Percentiles rank a stretch among this genome's conserved stretches.
Evolutionary conservation across 2,329 filamentous ascomycete genomes (phyloP).

Genomic region (Orbilia brochopaga): DNA sequence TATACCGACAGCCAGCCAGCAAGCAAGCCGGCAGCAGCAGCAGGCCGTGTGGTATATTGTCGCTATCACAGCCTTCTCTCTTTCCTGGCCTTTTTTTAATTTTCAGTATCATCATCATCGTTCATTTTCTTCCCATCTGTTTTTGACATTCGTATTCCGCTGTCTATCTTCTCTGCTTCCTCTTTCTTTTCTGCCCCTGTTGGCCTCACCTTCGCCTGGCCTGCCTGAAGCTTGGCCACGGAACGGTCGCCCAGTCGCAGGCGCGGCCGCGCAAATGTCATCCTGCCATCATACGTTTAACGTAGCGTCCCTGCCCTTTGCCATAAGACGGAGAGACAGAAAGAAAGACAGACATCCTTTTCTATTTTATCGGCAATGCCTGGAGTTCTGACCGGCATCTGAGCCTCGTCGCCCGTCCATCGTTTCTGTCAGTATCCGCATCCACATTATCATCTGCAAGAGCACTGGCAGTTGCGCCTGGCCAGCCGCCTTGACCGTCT

Average conservation of each 20-base stretch:
- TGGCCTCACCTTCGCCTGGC: neutral
- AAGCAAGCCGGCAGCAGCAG: slow-evolving; percentile 14
- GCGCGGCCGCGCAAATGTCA: slow-evolving; percentile 38
- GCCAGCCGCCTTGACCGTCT: slow-evolving; percentile 26
- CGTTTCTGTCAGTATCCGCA: slow-evolving; percentile 9
- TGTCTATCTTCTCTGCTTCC: slow-evolving; percentile 8
- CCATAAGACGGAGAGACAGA: no score
- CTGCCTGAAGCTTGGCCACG: neutral
- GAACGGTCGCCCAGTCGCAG: neutral
- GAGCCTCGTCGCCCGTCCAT: slow-evolving; percentile 33
- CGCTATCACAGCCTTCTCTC: neutral
- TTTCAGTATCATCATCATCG: neutral
- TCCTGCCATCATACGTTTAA: slow-evolving; percentile 19
- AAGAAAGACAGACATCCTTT: no score
- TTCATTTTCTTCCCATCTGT: slow-evolving; percentile 10
- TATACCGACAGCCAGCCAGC: no score
- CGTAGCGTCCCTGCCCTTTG: slow-evolving; percentile 3
- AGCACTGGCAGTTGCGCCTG: slow-evolving; percentile 2
- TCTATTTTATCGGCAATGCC: no score
- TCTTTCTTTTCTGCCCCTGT: neutral
- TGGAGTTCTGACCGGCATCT: no score
- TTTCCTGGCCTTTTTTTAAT: neutral
- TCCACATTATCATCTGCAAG: slow-evolving; percentile 1
- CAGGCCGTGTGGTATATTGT: slow-evolving; percentile 22
- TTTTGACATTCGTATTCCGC: no score